These are phyloP conservation scores for Hemerocallis citrina DNA, from an alignment of 106 monocot species.

Conservation along the genomic window DNA sequence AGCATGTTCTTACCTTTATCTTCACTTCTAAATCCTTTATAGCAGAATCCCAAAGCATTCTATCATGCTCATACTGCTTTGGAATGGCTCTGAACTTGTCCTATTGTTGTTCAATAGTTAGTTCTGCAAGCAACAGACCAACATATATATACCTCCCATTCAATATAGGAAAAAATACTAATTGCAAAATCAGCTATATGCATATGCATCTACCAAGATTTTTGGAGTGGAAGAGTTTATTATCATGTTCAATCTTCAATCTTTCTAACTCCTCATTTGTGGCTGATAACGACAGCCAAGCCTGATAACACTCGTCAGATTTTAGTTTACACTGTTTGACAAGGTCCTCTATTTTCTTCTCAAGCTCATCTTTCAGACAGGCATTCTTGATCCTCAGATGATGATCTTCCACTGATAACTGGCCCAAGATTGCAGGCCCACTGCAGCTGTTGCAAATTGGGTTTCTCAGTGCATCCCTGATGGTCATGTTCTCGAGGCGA, in stretches of 20 bases:
- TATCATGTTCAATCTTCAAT: conserved; percentile 56
- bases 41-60: conserved; percentile 43
- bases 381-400: conserved; percentile 83
- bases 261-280: conserved; percentile 56
- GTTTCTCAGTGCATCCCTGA: conserved; percentile 71
- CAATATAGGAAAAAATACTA: background rate
- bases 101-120: conserved; percentile 29
- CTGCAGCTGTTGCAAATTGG: conserved; percentile 71
- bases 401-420: conserved; percentile 65
- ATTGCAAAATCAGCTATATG: conserved; percentile 3
- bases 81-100: conserved; percentile 34
- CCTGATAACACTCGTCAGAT: conserved; percentile 71
- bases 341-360: conserved; percentile 68
- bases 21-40: conserved; percentile 49
- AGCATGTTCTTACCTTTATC: conserved; percentile 44
- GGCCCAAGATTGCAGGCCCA: conserved; percentile 61
- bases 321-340: conserved; percentile 47
- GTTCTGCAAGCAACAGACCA: conserved; percentile 28
- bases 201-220: conserved; percentile 70
- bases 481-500: conserved; percentile 61
- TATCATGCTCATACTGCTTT: conserved; percentile 45
- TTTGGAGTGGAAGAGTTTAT: conserved; percentile 35
- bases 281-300: conserved; percentile 59
- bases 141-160: background rate
- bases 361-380: conserved; percentile 81